Evolutionary conservation across 2,329 filamentous ascomycete genomes (phyloP).

Genomic region (Sclerotinia glacialis): DNA sequence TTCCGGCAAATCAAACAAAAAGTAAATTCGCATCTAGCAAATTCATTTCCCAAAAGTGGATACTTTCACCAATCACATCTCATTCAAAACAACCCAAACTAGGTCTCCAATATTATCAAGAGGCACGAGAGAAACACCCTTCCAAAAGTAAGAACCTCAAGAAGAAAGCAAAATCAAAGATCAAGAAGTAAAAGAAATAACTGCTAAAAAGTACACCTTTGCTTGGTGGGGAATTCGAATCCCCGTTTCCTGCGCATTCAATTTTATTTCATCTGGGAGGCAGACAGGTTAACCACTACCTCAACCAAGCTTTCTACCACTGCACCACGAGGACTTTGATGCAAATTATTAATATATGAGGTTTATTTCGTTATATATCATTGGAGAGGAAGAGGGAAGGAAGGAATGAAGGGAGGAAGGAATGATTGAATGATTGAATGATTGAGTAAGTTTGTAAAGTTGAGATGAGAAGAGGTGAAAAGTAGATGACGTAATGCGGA

Average conservation of each 20-base stretch:
- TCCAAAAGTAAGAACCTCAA: background rate
- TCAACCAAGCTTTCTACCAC: conserved; percentile 19
- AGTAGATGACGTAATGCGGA: background rate
- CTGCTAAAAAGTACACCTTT: background rate
- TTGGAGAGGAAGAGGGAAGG: background rate
- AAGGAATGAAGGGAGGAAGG: background rate
- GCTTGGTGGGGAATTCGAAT: conserved; percentile 22
- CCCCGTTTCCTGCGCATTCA: conserved; percentile 17
- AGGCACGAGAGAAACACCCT: background rate
- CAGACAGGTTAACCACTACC: conserved; percentile 24
- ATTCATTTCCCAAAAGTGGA: background rate
- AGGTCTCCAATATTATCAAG: no score
- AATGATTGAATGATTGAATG: background rate
- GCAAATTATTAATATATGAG: background rate
- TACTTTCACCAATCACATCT: background rate
- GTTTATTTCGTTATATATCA: background rate
- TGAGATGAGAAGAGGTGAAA: background rate
- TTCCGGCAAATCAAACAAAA: background rate
- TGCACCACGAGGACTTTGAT: background rate
- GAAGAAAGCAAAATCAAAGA: no score
- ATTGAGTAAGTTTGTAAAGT: background rate
- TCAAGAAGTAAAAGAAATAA: background rate
- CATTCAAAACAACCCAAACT: background rate
- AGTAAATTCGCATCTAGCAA: background rate
- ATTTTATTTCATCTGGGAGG: conserved; percentile 10